phyloP scores from a whole-genome alignment of 495 filamentous ascomycete genomes.

The Daldinia childiae region DNA sequence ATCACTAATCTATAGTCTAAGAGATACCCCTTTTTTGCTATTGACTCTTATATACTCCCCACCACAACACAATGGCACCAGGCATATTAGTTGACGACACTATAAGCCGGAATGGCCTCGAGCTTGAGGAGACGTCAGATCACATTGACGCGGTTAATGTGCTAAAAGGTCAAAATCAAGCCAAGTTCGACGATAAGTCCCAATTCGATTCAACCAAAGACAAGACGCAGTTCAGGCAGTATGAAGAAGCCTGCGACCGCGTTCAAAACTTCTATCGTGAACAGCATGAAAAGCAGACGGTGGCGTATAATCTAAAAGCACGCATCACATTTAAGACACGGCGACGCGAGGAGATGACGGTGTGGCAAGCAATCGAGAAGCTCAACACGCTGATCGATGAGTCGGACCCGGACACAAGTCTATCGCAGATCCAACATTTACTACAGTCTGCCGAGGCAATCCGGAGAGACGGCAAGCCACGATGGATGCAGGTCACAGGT shows the following conservation, averaged over 20 bases:
- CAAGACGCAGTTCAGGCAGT: constrained; percentile 83
- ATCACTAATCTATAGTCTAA: neutral
- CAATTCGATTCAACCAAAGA: constrained; percentile 80
- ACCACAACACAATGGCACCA: constrained; percentile 42
- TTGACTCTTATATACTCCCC: neutral
- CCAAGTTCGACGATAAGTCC: constrained; percentile 67
- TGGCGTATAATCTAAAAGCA: constrained; percentile 81
- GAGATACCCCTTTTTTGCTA: constrained; percentile 12
- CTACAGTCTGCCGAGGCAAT: constrained; percentile 89
- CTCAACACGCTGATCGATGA: constrained; percentile 90
- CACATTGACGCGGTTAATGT: constrained; percentile 84
- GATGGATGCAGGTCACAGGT: constrained; percentile 91
- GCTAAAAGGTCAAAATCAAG: constrained; percentile 61
- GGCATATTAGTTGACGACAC: constrained; percentile 42
- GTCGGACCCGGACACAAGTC: constrained; percentile 82
- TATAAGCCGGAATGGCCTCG: constrained; percentile 67
- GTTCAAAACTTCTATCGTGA: constrained; percentile 86
- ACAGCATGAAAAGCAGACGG: constrained; percentile 85
- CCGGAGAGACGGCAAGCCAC: constrained; percentile 84
- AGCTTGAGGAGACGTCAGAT: constrained; percentile 84
- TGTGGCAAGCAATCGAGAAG: constrained; percentile 92
- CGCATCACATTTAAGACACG: constrained; percentile 73
- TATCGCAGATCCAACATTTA: constrained; percentile 88
- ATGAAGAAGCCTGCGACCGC: constrained; percentile 78
- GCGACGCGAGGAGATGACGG: constrained; percentile 75